A percentile compares a stretch with the other conserved stretches of the same genome.
Conservation (phyloP, 768 basidiomycete species). For the Leccinum rimulosum region DNA sequence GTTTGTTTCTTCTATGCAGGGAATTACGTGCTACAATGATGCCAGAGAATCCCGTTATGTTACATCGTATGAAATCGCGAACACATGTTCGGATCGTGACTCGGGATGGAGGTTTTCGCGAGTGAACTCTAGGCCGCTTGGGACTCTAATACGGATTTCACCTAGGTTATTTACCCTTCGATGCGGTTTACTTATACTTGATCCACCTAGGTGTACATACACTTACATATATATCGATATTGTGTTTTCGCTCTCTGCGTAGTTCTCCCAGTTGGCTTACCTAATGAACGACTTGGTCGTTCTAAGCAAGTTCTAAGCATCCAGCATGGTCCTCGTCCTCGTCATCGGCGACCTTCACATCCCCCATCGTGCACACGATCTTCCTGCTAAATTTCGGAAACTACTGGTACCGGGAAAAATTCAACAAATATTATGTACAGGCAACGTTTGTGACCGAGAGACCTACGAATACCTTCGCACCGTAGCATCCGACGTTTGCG, state of each 20-base stretch:
- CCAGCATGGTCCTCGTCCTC: constrained; percentile 75
- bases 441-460: constrained; percentile 96
- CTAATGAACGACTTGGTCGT: constrained; percentile 16
- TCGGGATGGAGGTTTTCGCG: constrained; percentile 5
- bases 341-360: constrained; percentile 98
- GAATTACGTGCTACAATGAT: constrained; percentile 28
- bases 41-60: neutral
- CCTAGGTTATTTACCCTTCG: neutral
- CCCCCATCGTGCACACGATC: constrained; percentile 84
- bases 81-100: constrained; percentile 5
- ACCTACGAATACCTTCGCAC: constrained; percentile 95
- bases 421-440: constrained; percentile 95
- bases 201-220: neutral
- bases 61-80: constrained; percentile 1
- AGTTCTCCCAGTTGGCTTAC: constrained; percentile 18
- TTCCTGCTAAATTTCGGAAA: constrained; percentile 96
- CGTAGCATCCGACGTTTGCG: constrained; percentile 89
- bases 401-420: constrained; percentile 95
- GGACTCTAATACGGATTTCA: constrained; percentile 4
- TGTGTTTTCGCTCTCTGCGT: neutral
- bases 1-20: constrained; percentile 18
- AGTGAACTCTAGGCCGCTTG: constrained; percentile 1
- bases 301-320: constrained; percentile 8
- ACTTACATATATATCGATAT: neutral
- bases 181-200: neutral